A percentile compares a stretch with the other conserved stretches of the same genome.
These are phyloP conservation scores for Pleodorina starrii DNA, from an alignment of 139 green algal genomes.

Conservation along the genomic window DNA sequence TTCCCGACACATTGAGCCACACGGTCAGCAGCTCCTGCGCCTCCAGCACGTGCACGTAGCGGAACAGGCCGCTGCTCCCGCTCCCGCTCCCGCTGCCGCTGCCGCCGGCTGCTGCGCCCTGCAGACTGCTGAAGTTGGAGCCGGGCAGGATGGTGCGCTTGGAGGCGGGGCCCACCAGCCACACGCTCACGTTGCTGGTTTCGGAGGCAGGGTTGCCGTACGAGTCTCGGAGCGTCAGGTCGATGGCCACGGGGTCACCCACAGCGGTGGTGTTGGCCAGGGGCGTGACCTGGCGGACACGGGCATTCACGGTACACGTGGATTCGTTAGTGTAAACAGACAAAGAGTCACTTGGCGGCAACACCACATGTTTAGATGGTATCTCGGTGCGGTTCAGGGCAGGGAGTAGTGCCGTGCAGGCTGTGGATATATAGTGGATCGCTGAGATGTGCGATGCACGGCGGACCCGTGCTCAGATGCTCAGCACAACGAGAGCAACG, in stretches of 20 bases:
- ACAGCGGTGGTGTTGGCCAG: neutral
- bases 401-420: no score
- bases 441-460: no score
- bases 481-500: no score
- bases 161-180: conserved; percentile 11
- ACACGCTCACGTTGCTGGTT: neutral
- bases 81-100: no score
- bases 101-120: no score
- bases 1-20: neutral
- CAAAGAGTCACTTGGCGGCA: no score
- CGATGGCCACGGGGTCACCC: neutral
- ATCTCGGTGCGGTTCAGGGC: no score
- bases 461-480: no score
- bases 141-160: neutral
- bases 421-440: no score
- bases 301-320: no score
- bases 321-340: no score
- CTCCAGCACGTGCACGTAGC: conserved; percentile 3
- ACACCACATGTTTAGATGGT: no score
- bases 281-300: neutral
- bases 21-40: conserved; percentile 25
- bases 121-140: conserved; percentile 13
- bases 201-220: conserved; percentile 32
- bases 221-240: neutral
- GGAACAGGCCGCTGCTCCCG: conserved; percentile 6